phyloP scores from a whole-genome alignment of 768 basidiomycete genomes.

The Leccinum barrowsii region DNA sequence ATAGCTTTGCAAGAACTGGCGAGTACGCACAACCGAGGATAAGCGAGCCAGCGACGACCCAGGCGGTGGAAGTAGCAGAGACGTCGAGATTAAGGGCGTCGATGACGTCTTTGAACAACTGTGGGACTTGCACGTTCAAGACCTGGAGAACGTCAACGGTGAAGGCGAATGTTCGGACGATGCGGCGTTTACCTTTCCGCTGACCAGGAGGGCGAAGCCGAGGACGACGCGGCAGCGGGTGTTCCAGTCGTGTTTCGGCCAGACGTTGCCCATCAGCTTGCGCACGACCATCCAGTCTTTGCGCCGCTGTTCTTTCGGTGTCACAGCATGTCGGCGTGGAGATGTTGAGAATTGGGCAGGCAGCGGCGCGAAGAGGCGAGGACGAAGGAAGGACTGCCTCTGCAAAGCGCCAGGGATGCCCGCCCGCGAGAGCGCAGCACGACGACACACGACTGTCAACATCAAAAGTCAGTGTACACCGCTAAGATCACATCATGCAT shows the following conservation, averaged over 20 bases:
- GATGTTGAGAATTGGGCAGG: conserved; percentile 18
- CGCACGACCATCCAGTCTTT: conserved; percentile 88
- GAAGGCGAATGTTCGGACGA: neutral
- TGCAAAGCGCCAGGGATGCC: neutral
- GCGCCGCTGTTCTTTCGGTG: conserved; percentile 51
- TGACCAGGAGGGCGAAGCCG: conserved; percentile 75
- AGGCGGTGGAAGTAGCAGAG: conserved; percentile 71
- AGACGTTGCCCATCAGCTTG: conserved; percentile 81
- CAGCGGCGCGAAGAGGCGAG: neutral
- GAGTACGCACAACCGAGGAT: conserved; percentile 81
- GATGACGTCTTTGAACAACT: conserved; percentile 89
- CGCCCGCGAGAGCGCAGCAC: conserved; percentile 15
- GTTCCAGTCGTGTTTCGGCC: conserved; percentile 84
- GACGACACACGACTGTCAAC: conserved; percentile 24
- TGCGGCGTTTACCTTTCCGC: conserved; percentile 67
- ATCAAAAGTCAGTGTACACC: conserved; percentile 12
- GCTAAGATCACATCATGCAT: neutral
- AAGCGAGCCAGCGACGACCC: conserved; percentile 87
- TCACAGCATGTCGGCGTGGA: conserved; percentile 11
- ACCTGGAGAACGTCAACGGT: conserved; percentile 45
- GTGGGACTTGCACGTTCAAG: conserved; percentile 97
- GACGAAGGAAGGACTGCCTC: conserved; percentile 6
- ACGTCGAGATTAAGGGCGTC: conserved; percentile 87
- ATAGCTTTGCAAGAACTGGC: neutral
- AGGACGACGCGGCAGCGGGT: conserved; percentile 79